A percentile compares a stretch with the other conserved stretches of the same genome.
Evolutionary conservation across 2,329 filamentous ascomycete species (phyloP).

Genomic region (Fusarium temperatum): DNA sequence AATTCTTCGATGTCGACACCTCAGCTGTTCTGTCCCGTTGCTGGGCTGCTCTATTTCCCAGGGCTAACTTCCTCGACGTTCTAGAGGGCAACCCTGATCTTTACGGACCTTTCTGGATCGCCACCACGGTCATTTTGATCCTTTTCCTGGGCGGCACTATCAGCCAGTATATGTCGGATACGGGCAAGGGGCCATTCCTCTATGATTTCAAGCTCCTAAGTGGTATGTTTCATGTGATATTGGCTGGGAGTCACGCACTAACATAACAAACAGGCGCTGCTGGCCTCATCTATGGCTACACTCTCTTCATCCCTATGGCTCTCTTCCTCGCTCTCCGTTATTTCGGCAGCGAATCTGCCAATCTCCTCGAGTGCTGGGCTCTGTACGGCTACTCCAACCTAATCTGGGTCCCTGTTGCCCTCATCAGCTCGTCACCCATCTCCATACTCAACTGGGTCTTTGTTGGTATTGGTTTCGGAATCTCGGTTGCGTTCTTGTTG

Average conservation of each 20-base stretch:
- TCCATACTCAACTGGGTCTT: slow-evolving; percentile 92
- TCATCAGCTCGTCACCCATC: slow-evolving; percentile 89
- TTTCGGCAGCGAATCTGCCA: slow-evolving; percentile 93
- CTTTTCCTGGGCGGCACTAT: slow-evolving; percentile 96
- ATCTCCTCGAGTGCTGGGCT: slow-evolving; percentile 93
- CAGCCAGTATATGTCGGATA: slow-evolving; percentile 82
- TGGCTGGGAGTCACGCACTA: not conserved
- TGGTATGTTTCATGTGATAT: slow-evolving; percentile 60
- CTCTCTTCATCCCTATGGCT: slow-evolving; percentile 81
- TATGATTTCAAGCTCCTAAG: slow-evolving; percentile 93
- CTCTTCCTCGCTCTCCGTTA: slow-evolving; percentile 92
- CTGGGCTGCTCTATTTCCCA: slow-evolving; percentile 86
- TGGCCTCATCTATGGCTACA: slow-evolving; percentile 95
- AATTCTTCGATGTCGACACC: slow-evolving; percentile 99
- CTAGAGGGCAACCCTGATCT: slow-evolving; percentile 96
- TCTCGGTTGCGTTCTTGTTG: slow-evolving; percentile 84
- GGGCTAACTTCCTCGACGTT: slow-evolving; percentile 95
- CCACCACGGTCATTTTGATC: slow-evolving; percentile 95
- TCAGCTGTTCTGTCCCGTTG: slow-evolving; percentile 87
- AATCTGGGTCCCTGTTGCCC: slow-evolving; percentile 94
- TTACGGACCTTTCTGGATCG: slow-evolving; percentile 98
- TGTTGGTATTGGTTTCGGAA: slow-evolving; percentile 83
- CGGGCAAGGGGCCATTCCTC: slow-evolving; percentile 76
- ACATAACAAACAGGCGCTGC: slow-evolving; percentile 70
- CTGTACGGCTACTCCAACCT: slow-evolving; percentile 97